A percentile compares a stretch with the other conserved stretches of the same genome.
These are phyloP conservation scores for Linaria vulgaris DNA, from an alignment of 257 asterid species.

Conservation along the genomic window DNA sequence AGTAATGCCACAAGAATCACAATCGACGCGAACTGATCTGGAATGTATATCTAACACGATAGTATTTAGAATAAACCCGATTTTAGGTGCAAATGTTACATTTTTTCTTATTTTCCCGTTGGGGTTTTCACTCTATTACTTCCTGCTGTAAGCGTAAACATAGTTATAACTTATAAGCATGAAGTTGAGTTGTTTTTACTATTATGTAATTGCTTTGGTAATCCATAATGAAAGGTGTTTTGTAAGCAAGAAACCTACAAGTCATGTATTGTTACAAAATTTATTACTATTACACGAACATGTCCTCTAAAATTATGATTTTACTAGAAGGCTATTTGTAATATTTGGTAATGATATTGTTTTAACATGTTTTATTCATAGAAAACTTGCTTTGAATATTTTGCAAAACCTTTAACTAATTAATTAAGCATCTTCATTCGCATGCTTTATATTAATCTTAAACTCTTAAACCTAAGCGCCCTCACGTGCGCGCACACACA, in stretches of 20 bases:
- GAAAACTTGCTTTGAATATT: not conserved
- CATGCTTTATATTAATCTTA: not conserved
- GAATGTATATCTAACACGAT: not conserved
- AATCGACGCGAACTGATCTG: not conserved
- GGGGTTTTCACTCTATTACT: not conserved
- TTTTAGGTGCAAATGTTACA: slow-evolving; percentile 12
- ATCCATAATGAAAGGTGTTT: not conserved
- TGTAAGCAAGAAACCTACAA: no score
- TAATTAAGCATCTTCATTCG: not conserved
- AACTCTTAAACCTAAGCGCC: no score
- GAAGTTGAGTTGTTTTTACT: not conserved
- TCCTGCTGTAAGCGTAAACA: not conserved
- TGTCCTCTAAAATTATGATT: not conserved
- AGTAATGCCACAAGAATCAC: not conserved
- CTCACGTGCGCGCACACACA: no score
- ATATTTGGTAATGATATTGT: not conserved
- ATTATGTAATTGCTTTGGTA: not conserved
- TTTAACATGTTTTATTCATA: not conserved
- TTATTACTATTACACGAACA: not conserved
- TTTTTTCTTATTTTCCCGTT: not conserved
- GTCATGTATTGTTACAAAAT: not conserved
- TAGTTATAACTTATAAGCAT: not conserved
- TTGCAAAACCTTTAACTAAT: not conserved
- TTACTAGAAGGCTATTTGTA: not conserved
- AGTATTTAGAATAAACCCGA: not conserved